phyloP scores from a whole-genome alignment of 257 asterid genomes.

The Asclepias syriaca region DNA sequence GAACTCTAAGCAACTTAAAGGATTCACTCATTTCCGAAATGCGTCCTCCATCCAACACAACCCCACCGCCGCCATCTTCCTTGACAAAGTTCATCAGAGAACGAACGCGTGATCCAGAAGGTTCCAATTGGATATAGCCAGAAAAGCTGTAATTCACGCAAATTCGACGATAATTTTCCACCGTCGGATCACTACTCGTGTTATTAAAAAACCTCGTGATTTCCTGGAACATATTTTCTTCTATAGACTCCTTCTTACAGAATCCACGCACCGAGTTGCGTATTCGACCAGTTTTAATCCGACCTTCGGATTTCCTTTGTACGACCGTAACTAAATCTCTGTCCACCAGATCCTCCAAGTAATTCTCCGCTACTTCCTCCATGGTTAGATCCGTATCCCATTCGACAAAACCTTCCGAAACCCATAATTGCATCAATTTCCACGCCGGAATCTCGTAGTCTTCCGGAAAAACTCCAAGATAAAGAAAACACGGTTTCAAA shows the following conservation, averaged over 20 bases:
- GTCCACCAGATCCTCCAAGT: slow-evolving; percentile 18
- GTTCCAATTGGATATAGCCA: slow-evolving; percentile 1
- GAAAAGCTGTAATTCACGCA: slow-evolving; percentile 7
- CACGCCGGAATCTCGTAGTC: slow-evolving; percentile 21
- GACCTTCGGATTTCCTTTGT: slow-evolving; percentile 16
- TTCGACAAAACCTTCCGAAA: slow-evolving; percentile 27
- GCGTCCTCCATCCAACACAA: background rate
- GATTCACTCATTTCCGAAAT: slow-evolving; percentile 23
- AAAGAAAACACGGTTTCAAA: slow-evolving; percentile 27
- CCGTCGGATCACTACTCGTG: too few species aligned
- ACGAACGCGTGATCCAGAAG: slow-evolving; percentile 6
- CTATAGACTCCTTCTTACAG: slow-evolving; percentile 17
- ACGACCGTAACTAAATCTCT: slow-evolving; percentile 19
- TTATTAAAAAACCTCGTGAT: background rate
- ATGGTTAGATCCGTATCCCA: background rate
- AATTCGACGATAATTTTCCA: slow-evolving; percentile 5
- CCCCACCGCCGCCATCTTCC: background rate
- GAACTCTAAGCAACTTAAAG: slow-evolving; percentile 34
- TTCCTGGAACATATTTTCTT: slow-evolving; percentile 18
- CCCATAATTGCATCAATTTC: slow-evolving; percentile 26
- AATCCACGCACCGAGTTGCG: slow-evolving; percentile 17
- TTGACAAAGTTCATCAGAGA: slow-evolving; percentile 20
- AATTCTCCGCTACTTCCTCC: slow-evolving; percentile 24
- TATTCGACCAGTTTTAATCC: slow-evolving; percentile 22
- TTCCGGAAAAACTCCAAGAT: slow-evolving; percentile 23